Percentiles rank a stretch among this genome's conserved stretches.
Conservation (phyloP, 768 basidiomycete genomes). For the Russula dissimulans region DNA sequence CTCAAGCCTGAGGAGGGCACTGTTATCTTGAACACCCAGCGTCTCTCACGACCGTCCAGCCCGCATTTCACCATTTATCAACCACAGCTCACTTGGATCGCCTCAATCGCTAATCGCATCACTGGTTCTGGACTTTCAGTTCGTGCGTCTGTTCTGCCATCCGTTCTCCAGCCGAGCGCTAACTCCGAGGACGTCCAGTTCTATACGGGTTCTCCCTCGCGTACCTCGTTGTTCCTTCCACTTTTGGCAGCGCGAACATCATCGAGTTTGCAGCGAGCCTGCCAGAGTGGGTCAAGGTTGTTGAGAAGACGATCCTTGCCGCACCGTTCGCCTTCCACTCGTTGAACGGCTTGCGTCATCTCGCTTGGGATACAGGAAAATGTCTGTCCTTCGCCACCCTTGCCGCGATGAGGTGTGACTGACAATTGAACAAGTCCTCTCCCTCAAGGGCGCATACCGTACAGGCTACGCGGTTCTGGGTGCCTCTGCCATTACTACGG, state of each 20-base stretch:
- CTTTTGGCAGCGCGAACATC: slow-evolving; percentile 71
- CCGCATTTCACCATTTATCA: slow-evolving; percentile 98
- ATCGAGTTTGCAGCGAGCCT: slow-evolving; percentile 61
- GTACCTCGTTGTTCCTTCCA: slow-evolving; percentile 74
- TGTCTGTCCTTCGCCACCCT: slow-evolving; percentile 44
- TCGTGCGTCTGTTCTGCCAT: slow-evolving; percentile 38
- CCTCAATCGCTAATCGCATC: slow-evolving; percentile 79
- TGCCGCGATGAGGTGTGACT: not conserved
- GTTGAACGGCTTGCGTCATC: slow-evolving; percentile 83
- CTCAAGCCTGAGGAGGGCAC: slow-evolving; percentile 47
- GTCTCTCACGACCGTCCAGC: slow-evolving; percentile 78
- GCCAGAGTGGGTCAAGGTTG: slow-evolving; percentile 68
- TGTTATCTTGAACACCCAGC: slow-evolving; percentile 78
- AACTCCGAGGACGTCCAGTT: slow-evolving; percentile 36
- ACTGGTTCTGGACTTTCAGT: slow-evolving; percentile 75
- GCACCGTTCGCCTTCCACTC: slow-evolving; percentile 87
- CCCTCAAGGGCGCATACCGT: slow-evolving; percentile 68
- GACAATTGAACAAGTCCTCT: slow-evolving; percentile 46
- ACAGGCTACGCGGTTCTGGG: slow-evolving; percentile 82
- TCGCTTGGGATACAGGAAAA: slow-evolving; percentile 82
- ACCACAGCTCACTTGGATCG: slow-evolving; percentile 85
- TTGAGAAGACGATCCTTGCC: slow-evolving; percentile 71
- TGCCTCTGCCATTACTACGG: slow-evolving; percentile 65
- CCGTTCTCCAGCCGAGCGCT: not conserved
- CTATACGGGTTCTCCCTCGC: slow-evolving; percentile 83